phyloP scores from a whole-genome alignment of 2,329 filamentous ascomycete species.

The Whalleya microplaca region DNA sequence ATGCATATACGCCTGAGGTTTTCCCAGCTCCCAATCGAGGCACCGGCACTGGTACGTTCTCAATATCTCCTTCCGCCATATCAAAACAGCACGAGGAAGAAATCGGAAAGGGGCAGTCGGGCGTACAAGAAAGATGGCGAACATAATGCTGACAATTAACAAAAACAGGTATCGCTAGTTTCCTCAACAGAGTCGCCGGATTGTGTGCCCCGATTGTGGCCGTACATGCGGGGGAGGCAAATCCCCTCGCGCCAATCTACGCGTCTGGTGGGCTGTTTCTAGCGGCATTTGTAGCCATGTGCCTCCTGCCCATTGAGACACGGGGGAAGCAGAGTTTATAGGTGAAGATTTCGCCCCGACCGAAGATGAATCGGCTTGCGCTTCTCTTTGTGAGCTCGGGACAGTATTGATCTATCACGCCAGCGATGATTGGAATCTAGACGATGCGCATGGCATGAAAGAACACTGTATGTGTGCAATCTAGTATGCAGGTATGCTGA shows the following conservation, averaged over 20 bases:
- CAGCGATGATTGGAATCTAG: too few species aligned
- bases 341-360: background rate
- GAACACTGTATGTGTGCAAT: background rate
- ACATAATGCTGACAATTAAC: background rate
- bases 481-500: background rate
- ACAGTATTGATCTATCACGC: background rate
- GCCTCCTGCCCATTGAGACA: slow-evolving; percentile 49
- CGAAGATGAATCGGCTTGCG: too few species aligned
- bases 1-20: slow-evolving; percentile 58
- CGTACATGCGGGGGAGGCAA: slow-evolving; percentile 41
- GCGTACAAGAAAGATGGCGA: background rate
- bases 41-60: slow-evolving; percentile 49
- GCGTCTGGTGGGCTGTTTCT: slow-evolving; percentile 47
- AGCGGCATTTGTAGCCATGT: slow-evolving; percentile 49
- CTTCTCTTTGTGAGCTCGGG: background rate
- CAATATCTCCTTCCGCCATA: background rate
- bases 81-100: background rate
- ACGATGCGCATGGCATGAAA: background rate
- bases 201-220: slow-evolving; percentile 49
- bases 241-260: slow-evolving; percentile 48
- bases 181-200: slow-evolving; percentile 47
- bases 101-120: background rate
- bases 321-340: slow-evolving; percentile 46
- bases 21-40: slow-evolving; percentile 60
- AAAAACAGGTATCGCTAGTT: slow-evolving; percentile 41